phyloP scores from a whole-genome alignment of 1,284 basidiomycete species.

The Amylostereum areolatum region DNA sequence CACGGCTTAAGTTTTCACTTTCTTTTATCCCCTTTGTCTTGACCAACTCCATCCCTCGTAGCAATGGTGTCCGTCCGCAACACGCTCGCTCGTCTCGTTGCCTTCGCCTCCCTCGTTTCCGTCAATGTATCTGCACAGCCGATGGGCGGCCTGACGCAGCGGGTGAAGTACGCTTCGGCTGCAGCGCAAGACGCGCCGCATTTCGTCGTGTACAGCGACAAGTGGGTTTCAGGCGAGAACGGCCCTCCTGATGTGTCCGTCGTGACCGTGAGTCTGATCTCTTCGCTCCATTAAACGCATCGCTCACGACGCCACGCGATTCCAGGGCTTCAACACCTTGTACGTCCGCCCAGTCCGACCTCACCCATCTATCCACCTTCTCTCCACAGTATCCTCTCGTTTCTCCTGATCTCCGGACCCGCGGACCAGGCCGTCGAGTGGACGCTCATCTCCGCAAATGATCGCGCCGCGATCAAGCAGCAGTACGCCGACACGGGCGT shows the following conservation, averaged over 20 bases:
- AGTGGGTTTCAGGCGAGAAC: constrained; percentile 30
- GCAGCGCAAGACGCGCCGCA: not conserved
- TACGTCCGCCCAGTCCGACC: not conserved
- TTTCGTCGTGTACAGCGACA: constrained; percentile 34
- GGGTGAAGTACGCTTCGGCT: not conserved
- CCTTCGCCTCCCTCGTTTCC: not conserved
- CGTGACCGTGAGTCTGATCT: constrained; percentile 21
- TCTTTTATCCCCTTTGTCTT: too few species aligned
- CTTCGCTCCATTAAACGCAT: too few species aligned
- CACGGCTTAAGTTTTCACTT: too few species aligned
- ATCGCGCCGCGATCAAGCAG: constrained; percentile 31
- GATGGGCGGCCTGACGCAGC: not conserved
- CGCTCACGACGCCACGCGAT: too few species aligned
- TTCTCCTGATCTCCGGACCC: constrained; percentile 35
- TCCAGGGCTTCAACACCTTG: constrained; percentile 42
- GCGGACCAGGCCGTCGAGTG: constrained; percentile 39
- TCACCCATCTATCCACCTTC: not conserved
- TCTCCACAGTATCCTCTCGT: constrained; percentile 29
- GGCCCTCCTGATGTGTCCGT: constrained; percentile 30
- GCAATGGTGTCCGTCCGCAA: not conserved
- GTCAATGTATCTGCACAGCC: not conserved
- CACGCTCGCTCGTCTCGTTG: not conserved
- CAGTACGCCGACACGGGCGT: constrained; percentile 40
- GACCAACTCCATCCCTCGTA: too few species aligned
- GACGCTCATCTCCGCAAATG: constrained; percentile 27